Percentiles rank a stretch among this genome's conserved stretches.
phyloP scores from a whole-genome alignment of 1,284 basidiomycete genomes.

The Gastroboletus turbinatus region DNA sequence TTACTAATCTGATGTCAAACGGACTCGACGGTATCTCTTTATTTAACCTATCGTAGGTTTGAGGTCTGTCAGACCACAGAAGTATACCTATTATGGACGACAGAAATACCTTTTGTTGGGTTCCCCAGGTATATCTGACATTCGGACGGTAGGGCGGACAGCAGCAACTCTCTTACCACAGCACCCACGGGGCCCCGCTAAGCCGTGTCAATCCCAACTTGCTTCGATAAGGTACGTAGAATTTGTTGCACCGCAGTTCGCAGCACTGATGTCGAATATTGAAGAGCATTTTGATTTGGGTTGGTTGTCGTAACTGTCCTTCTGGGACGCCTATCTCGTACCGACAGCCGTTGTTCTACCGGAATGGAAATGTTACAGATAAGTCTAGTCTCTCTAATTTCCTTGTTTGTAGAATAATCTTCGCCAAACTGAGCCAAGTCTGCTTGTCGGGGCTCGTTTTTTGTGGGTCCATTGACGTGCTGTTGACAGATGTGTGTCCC shows the following conservation, averaged over 20 bases:
- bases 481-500: background rate
- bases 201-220: background rate
- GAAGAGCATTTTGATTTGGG: background rate
- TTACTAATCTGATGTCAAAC: no score
- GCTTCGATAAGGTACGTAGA: background rate
- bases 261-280: background rate
- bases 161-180: background rate
- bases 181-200: background rate
- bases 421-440: background rate
- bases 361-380: background rate
- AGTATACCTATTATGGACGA: background rate
- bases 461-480: background rate
- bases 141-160: background rate
- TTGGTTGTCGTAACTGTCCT: background rate
- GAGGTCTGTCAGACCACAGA: background rate
- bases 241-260: background rate
- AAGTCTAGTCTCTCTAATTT: background rate
- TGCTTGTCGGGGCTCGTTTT: background rate
- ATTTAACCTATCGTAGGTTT: background rate
- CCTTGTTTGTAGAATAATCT: background rate
- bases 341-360: background rate
- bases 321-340: background rate
- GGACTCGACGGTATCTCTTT: no score
- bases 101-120: background rate
- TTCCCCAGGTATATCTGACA: background rate